Evolutionary conservation across 257 asterid species (phyloP).

Genomic region (Solanum sitiens): DNA sequence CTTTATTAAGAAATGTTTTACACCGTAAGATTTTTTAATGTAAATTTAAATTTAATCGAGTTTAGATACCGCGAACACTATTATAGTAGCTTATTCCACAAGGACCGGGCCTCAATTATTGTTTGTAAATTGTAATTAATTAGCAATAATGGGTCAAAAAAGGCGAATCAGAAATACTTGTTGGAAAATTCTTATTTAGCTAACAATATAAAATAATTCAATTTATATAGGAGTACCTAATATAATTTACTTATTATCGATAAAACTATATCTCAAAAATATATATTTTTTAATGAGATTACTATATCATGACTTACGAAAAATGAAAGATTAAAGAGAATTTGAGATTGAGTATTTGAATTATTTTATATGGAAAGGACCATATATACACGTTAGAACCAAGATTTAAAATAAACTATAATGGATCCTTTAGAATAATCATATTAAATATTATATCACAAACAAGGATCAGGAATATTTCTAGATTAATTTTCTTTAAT

Average conservation of each 20-base stretch:
- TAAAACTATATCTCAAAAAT: background rate
- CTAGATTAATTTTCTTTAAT: background rate
- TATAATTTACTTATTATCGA: background rate
- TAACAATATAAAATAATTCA: background rate
- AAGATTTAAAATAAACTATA: background rate
- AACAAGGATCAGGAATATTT: background rate
- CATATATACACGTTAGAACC: background rate
- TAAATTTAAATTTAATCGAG: background rate
- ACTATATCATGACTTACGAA: background rate
- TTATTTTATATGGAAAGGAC: background rate
- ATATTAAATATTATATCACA: background rate
- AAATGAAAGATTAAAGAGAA: background rate
- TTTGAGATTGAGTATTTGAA: background rate
- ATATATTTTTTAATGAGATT: background rate
- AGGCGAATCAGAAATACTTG: background rate
- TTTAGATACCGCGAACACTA: accelerated
- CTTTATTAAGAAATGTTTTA: background rate
- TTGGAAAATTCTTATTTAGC: background rate
- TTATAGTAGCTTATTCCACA: background rate
- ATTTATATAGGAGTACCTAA: background rate
- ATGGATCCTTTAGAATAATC: background rate
- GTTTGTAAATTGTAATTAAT: background rate
- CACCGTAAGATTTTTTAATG: accelerated
- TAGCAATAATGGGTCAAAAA: background rate
- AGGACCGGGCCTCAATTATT: background rate